Base-by-base conservation (phyloP, 148 eudicot species). In the Limonium bicolor region DNA sequence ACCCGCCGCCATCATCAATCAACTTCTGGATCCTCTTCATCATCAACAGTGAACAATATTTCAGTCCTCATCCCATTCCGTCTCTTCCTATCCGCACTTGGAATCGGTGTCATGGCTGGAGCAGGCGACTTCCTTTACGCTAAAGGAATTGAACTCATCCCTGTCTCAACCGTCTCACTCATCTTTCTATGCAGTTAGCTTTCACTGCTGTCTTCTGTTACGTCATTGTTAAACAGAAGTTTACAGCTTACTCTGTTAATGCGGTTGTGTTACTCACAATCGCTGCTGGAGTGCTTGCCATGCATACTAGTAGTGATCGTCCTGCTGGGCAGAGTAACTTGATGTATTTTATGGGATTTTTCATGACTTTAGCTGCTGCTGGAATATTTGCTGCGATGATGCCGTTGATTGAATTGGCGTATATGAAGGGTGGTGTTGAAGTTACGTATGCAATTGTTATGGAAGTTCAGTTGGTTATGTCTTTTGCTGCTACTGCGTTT, bases 111-210 rank as follows among this genome's bases (percentile, higher is more conserved):
- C 55, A 33, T 81, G 48, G 68, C 82, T n/a, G 93, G 93, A 6
- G 20, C 40, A 17, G 85, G 65, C 15, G 67, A 77, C 48, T 81
- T 68, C 48, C 39, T 70, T 3, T 74, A 74, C 41, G 68, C 94
- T 6, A 69, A 47, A 15, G 86, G 86, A 5, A 56, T 64, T 8
- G 70, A 73, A 14, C 61, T 62, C 27, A 60, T 82, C 15, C 82
- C 94, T 1, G 77, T 82, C 2, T 77, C 94, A 5, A 82, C 94
- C 9, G 54, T 77, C 0, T 53, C 94, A 1, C 59, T 82, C 0
- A 62, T 82, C 29, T 77, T 3, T 78, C 94, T 5, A 69, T 79
- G 0, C 88, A 80, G 25, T 60, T 80, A 1, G 88, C 61, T 1
- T 80, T 80, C 58, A 72, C 82, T 4, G 82, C 87, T 0, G 43